These are phyloP conservation scores for Arxiozyma bovina DNA, from an alignment of 1,139 yeast genomes.

Conservation along the genomic window DNA sequence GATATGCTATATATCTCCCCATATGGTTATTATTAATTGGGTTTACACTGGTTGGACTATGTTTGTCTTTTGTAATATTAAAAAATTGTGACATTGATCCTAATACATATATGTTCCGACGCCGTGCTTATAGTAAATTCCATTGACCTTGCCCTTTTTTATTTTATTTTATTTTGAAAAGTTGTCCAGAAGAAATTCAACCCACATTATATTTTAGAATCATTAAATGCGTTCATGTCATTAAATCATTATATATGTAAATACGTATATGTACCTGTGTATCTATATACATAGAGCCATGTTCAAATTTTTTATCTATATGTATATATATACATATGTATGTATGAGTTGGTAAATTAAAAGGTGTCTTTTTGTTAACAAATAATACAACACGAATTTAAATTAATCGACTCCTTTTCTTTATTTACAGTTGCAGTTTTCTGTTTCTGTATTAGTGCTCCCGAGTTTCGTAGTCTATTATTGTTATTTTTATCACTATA, in stretches of 20 bases:
- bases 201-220: background rate
- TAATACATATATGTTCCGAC: background rate
- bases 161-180: background rate
- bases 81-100: slow-evolving; percentile 3
- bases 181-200: background rate
- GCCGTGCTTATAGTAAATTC: background rate
- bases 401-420: background rate
- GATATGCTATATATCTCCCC: slow-evolving; percentile 26
- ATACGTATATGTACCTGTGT: no score
- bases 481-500: no score
- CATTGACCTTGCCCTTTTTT: background rate
- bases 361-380: background rate
- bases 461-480: background rate
- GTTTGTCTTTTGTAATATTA: slow-evolving; percentile 20
- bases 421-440: background rate
- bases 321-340: background rate
- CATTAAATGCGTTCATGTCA: background rate
- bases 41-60: slow-evolving; percentile 22
- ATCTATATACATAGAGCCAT: background rate
- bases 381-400: background rate
- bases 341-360: background rate
- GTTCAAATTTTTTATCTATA: background rate
- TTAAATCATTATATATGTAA: background rate
- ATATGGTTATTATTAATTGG: slow-evolving; percentile 23
- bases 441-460: background rate